phyloP scores from a whole-genome alignment of 106 monocot genomes.

The Acanthochlamys bracteata region DNA sequence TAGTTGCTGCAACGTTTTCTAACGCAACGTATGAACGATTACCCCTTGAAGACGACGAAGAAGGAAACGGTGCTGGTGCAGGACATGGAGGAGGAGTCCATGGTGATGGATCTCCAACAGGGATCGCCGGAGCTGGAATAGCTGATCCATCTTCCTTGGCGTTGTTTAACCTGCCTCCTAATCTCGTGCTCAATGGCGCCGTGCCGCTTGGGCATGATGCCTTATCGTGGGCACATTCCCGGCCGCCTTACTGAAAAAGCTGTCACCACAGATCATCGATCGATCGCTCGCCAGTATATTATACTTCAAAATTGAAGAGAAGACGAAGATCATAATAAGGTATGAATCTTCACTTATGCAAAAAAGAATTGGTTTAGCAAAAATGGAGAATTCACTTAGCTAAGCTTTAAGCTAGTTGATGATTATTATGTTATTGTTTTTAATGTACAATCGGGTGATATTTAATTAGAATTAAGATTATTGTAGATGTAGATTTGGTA shows the following conservation, averaged over 20 bases:
- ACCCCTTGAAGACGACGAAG: slow-evolving; percentile 31
- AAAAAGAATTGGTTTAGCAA: no score
- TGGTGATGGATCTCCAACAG: background rate
- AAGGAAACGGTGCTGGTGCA: slow-evolving; percentile 1
- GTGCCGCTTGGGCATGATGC: slow-evolving; percentile 15
- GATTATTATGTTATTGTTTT: no score
- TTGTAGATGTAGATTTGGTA: no score
- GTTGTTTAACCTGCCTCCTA: slow-evolving; percentile 15
- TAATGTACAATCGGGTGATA: no score
- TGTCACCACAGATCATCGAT: background rate
- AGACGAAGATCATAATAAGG: no score
- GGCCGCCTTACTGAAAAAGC: slow-evolving; percentile 17
- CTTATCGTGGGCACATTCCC: slow-evolving; percentile 26
- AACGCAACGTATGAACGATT: slow-evolving; percentile 38
- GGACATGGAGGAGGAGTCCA: background rate
- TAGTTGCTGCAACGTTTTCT: slow-evolving; percentile 29
- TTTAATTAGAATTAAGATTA: no score
- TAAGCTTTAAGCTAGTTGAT: no score
- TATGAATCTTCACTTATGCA: no score
- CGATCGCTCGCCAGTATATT: slow-evolving; percentile 2
- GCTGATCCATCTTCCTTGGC: slow-evolving; percentile 10
- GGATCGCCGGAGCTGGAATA: slow-evolving; percentile 2
- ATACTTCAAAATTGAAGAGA: no score
- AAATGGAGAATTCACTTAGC: no score
- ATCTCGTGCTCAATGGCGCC: slow-evolving; percentile 4